Base-by-base conservation (phyloP, 2,329 filamentous ascomycete genomes). In the Colletotrichum eleusines region DNA sequence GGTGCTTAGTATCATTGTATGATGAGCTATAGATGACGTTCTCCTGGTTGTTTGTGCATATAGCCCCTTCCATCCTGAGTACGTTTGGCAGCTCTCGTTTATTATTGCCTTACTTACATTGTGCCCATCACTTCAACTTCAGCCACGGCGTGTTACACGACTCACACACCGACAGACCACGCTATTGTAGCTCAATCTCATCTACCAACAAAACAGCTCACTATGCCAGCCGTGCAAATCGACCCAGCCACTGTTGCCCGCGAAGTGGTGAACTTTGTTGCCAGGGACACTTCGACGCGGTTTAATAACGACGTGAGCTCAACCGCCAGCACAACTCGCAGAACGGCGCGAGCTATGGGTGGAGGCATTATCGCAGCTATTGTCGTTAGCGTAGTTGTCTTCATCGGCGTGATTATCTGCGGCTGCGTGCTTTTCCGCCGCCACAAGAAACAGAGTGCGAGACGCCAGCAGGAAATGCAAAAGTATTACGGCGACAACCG, bases 321-420 rank as follows among this genome's bases (percentile, higher is more conserved):
- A n/a, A 6, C 54, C 35, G 28, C 6, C 6, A 44, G 44, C 1
- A 23, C 40, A n/a, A n/a, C 8, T n/a, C 18, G 11, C 20, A 44
- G 11, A 20, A 44, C 44, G 42, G 51, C 28, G 31, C 44, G 68
- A 3, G 58, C 33, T 3, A 23, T 68, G 20, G 11, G 58, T 11
- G 68, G 64, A 16, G 68, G 68, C 38, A 63, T 68, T 28, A 71
- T 71, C 53, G 68, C 68, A 16, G 68, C 64, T 1, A 71, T 71
- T 2, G 68, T 71, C 2, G 53, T 71, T 23, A 58, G 33, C 0
- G 33, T 4, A 11, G n/a, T 71, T 14, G 31, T 59, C 11, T 55
- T 51, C 1, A 44, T 71, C 20, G 68, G 18, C 7, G 2, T 28
- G 2, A 4, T 71, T 18, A 9, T 71, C 35, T 16, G 63, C 23